Base-by-base conservation (phyloP, 495 filamentous ascomycete species). In the Pyrenula aspistea region DNA sequence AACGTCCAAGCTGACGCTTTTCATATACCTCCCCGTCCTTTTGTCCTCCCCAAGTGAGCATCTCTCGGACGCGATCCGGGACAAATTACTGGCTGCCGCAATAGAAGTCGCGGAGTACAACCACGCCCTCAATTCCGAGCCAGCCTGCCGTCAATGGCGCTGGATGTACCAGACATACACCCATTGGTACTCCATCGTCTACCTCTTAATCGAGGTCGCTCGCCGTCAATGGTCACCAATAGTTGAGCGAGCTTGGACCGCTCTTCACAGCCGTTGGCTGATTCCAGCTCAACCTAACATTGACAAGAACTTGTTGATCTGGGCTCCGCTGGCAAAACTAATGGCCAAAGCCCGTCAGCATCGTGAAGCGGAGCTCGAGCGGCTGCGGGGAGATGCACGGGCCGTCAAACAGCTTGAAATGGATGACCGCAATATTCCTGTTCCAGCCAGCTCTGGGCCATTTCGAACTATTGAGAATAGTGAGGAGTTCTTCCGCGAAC, bases 101-200 rank as follows among this genome's bases (percentile, higher is more conserved):
- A 79, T 91, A n/a, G 86, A 93, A 58, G 77, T 87, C 20, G 79
- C 91, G 57, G 89, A 95, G 63, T 87, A 87, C 60, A 77, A 75
- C n/a, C 68, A 79, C 22, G 63, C 83, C 11, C 67, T 91, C 12
- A 79, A 83, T 59, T 79, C 72, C 11, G 82, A 86, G 57, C 67
- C 77, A 8, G 71, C 78, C 10, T 79, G 78, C 2, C 75, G 77
- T 54, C 78, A 83, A 55, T 95, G 86, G 82, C 77, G 80, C 23
- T 95, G 90, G 90, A 76, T 91, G 8, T 91, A 89, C 69, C 77
- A 82, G 62, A 88, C 83, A 0, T 89, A 91, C 65, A 83, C 84
- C 20, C 87, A 92, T 56, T 89, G 85, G 84, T 86, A 92, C 59
- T 86, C 89, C 3, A 77, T 93, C 2, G 86, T 84, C 1, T 88